Evolutionary conservation across 1,284 basidiomycete species (phyloP), one percentile per base, ranked within the genome.

Genomic region (Porogramme epimiltina): DNA sequence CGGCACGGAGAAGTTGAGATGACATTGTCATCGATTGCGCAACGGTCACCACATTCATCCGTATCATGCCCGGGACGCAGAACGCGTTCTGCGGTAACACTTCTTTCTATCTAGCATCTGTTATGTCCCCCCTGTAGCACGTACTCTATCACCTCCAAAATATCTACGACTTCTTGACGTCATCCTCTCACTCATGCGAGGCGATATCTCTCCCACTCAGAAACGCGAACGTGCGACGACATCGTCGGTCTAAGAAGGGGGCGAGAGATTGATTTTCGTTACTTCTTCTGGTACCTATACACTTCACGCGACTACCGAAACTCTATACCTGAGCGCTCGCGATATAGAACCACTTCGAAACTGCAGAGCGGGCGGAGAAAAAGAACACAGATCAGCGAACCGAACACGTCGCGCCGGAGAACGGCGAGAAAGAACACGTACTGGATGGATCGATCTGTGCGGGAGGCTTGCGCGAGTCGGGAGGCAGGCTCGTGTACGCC

Each of bases 291-390:
- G 48, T 43, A 45, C 23, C 54, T 51, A 61, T 46, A 59, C 46
- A 55, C 52, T 51, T 51, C 23, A 57, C 47, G 47, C 46, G 53
- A 45, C 50, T 56, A 55, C 57, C 42, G 20, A 57, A 36, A 28
- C 42, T 58, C 55, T 68, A 92, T 59, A 92, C 87, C 61, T 88
- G 86, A 40, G 89, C 87, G 39, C 89, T 91, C 16, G 90, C 89
- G 63, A 92, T 92, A 72, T 91, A 89, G 83, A 92, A 92, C 91
- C 91, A 88, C 68, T 92, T 92, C 60, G 88, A 92, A 64, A 94
- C 91, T 85, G 67, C 49, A 38, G 18, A 39, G 5, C 25, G 45
- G 28, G 28, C 6, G n/a, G 34, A 37, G 9, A 37, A 36, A 13
- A n/a, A n/a, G n/a, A n/a, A 11, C 45, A 20, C 28, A 63, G 62